Conservation (phyloP, 352 stramenopile species). For the Globisporangium acanthophoron region DNA sequence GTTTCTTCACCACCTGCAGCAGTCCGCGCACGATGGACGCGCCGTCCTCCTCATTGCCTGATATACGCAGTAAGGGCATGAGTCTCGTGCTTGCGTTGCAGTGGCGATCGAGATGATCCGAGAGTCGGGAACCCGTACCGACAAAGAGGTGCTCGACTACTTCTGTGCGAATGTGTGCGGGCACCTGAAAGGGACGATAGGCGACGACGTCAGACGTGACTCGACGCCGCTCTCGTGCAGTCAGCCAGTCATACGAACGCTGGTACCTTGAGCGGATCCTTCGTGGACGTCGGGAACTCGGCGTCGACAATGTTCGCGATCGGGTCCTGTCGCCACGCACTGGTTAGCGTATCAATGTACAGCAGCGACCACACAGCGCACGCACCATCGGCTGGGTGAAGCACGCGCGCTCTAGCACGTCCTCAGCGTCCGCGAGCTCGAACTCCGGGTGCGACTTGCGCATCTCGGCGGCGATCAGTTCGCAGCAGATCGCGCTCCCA, state of each 20-base stretch:
- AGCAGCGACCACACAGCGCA: background rate
- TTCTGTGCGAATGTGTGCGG: constrained; percentile 26
- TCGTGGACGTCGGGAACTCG: constrained; percentile 35
- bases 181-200: constrained; percentile 21
- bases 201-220: background rate
- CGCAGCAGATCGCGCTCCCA: constrained; percentile 40
- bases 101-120: background rate
- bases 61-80: background rate
- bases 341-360: too few species aligned
- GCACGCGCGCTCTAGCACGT: constrained; percentile 70
- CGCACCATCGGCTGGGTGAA: constrained; percentile 57
- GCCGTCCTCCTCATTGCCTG: constrained; percentile 29
- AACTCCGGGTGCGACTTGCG: constrained; percentile 10
- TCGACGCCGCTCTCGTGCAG: background rate
- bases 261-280: constrained; percentile 30
- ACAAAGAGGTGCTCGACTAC: constrained; percentile 45
- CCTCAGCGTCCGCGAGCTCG: constrained; percentile 30
- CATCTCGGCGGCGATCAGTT: constrained; percentile 29
- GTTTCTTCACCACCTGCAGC: constrained; percentile 42
- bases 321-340: constrained; percentile 17
- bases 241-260: too few species aligned
- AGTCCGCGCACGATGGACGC: constrained; percentile 55
- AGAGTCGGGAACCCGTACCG: constrained; percentile 16
- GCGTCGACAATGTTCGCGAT: constrained; percentile 33
- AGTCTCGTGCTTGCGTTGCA: background rate